These are phyloP conservation scores for Pneumocystis oryctolagi DNA, from an alignment of 1,139 yeast species.

Conservation along the genomic window DNA sequence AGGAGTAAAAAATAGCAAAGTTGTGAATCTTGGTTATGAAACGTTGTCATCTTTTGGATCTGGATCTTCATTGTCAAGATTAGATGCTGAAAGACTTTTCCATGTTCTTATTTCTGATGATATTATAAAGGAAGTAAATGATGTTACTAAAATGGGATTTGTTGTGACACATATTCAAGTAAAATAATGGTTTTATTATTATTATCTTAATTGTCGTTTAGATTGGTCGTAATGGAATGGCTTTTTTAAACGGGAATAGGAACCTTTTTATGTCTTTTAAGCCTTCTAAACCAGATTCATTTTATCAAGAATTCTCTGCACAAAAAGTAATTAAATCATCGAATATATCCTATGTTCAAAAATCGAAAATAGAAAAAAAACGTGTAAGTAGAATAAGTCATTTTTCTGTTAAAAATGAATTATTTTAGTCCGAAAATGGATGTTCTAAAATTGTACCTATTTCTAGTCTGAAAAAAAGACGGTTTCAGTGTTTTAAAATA, in stretches of 20 bases:
- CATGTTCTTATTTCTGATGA: slow-evolving; percentile 58
- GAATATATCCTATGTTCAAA: not conserved
- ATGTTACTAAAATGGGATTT: slow-evolving; percentile 58
- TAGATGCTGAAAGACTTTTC: slow-evolving; percentile 66
- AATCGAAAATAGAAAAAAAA: not conserved
- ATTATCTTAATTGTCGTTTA: not conserved
- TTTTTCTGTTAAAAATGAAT: not conserved
- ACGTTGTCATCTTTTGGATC: slow-evolving; percentile 47
- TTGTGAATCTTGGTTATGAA: slow-evolving; percentile 50
- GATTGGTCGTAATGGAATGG: not conserved
- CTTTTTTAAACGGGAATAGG: not conserved
- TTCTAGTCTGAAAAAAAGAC: not conserved
- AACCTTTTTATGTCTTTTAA: not conserved
- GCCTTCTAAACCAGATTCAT: not conserved
- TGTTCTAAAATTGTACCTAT: not conserved
- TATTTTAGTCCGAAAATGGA: not conserved
- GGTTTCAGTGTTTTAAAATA: not conserved
- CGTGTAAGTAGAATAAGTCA: not conserved
- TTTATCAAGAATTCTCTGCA: not conserved
- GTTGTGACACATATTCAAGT: slow-evolving; percentile 56
- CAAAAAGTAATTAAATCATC: not conserved
- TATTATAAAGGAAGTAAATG: slow-evolving; percentile 56
- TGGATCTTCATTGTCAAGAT: slow-evolving; percentile 48
- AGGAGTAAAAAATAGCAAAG: slow-evolving; percentile 54
- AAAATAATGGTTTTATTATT: not conserved